Conservation (phyloP, 225 moss, liverwort and hornwort genomes). For the Lunularia cruciata region DNA sequence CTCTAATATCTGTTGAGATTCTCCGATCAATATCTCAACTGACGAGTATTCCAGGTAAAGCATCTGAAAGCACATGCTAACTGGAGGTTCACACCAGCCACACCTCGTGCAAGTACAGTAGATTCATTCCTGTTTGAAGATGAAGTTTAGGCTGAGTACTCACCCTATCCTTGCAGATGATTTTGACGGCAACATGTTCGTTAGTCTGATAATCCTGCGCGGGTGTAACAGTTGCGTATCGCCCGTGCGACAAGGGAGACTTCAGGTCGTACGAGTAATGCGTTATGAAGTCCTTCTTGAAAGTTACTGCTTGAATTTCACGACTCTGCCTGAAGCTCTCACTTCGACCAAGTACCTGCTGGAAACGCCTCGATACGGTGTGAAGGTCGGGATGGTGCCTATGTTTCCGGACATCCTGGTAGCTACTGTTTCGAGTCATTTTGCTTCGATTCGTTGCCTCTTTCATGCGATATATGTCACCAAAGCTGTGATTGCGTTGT, state of each 20-base stretch:
- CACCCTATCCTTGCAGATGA: slow-evolving; percentile 48
- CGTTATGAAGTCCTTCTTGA: slow-evolving; percentile 40
- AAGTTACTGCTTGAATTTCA: slow-evolving; percentile 16
- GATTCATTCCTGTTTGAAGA: too few relatives aligned
- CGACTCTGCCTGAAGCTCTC: slow-evolving; percentile 31
- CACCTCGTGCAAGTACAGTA: too few relatives aligned
- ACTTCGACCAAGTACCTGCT: slow-evolving; percentile 28
- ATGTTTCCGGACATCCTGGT: slow-evolving; percentile 39
- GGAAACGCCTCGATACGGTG: slow-evolving; percentile 39
- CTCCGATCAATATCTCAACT: too few relatives aligned
- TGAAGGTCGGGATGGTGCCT: slow-evolving; percentile 32
- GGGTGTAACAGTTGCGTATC: slow-evolving; percentile 46
- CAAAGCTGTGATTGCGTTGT: slow-evolving; percentile 13
- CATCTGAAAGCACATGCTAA: too few relatives aligned
- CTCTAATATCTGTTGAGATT: too few relatives aligned
- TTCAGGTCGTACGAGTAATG: slow-evolving; percentile 35
- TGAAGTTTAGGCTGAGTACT: too few relatives aligned
- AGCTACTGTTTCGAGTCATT: slow-evolving; percentile 29
- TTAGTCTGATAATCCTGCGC: slow-evolving; percentile 34
- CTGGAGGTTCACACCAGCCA: too few relatives aligned
- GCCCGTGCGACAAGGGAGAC: slow-evolving; percentile 44
- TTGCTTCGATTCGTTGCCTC: background rate
- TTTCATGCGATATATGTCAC: slow-evolving; percentile 20
- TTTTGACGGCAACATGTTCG: slow-evolving; percentile 48
- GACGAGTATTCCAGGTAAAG: too few relatives aligned